A percentile compares a stretch with the other conserved stretches of the same genome.
Evolutionary conservation across 139 green algal genomes (phyloP).

Genomic region (Chlorella sorokiniana): DNA sequence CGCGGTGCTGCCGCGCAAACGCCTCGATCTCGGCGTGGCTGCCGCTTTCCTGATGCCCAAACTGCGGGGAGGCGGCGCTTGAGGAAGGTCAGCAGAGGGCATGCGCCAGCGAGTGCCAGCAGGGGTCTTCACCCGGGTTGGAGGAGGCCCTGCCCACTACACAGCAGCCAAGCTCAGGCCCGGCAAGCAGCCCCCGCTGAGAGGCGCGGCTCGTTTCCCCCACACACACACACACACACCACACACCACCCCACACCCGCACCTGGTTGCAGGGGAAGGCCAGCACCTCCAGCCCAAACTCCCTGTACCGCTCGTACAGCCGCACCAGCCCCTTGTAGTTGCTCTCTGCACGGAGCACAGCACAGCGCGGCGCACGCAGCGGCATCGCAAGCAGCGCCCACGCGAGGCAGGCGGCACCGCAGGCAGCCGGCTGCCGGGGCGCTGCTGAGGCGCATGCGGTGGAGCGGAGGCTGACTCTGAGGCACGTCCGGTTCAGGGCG

Average conservation of each 20-base stretch:
- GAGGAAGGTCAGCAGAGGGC: neutral
- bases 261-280: conserved; percentile 51
- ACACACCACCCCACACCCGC: neutral
- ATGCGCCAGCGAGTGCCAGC: neutral
- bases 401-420: neutral
- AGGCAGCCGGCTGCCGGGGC: neutral
- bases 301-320: conserved; percentile 46
- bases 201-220: neutral
- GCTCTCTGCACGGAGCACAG: conserved; percentile 2
- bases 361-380: neutral
- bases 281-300: conserved; percentile 47
- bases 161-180: too few species aligned
- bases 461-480: neutral
- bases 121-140: neutral
- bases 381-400: neutral
- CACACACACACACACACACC: neutral
- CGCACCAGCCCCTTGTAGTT: conserved; percentile 49
- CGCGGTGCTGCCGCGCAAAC: conserved; percentile 29
- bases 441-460: neutral
- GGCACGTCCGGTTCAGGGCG: neutral
- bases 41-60: conserved; percentile 50
- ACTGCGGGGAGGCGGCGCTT: conserved; percentile 10
- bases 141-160: neutral
- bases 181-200: neutral
- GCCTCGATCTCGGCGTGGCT: conserved; percentile 40